Evolutionary conservation across 2,329 filamentous ascomycete species (phyloP).

Genomic region (Penicillium sp.): DNA sequence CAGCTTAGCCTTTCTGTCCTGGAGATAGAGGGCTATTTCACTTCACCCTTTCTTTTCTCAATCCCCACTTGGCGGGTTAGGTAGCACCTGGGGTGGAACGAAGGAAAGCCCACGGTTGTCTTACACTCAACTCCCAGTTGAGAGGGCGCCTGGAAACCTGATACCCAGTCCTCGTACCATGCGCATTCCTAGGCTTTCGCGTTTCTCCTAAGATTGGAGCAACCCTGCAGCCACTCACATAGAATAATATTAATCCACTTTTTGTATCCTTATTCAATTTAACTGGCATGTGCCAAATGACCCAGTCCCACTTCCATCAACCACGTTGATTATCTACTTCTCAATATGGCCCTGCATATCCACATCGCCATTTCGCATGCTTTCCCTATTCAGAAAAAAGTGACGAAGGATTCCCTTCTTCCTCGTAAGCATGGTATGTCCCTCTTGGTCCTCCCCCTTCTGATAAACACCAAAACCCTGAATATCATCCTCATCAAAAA

Average conservation of each 20-base stretch:
- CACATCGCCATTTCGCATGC: background rate
- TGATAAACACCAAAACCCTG: background rate
- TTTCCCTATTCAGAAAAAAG: background rate
- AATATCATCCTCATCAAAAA: background rate
- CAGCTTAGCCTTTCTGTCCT: constrained; percentile 23
- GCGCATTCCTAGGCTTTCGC: constrained; percentile 11
- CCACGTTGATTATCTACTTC: background rate
- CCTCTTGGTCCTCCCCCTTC: background rate
- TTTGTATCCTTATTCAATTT: background rate
- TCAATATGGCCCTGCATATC: background rate
- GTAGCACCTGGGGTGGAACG: constrained; percentile 4
- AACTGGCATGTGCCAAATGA: background rate
- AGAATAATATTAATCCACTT: constrained; percentile 29
- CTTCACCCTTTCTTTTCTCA: constrained; percentile 10
- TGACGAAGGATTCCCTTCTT: background rate
- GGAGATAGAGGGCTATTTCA: constrained; percentile 21
- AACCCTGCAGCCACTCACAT: constrained; percentile 20
- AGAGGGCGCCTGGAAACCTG: constrained; percentile 5
- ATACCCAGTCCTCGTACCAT: constrained; percentile 10
- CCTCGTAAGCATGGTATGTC: background rate
- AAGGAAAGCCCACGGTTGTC: background rate
- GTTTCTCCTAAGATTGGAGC: constrained; percentile 9
- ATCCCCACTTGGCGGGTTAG: constrained; percentile 12
- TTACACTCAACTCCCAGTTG: background rate
- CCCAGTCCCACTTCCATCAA: background rate